These are phyloP conservation scores for Neostapfia colusana DNA, from an alignment of 176 grass and related monocot genomes.

Conservation along the genomic window DNA sequence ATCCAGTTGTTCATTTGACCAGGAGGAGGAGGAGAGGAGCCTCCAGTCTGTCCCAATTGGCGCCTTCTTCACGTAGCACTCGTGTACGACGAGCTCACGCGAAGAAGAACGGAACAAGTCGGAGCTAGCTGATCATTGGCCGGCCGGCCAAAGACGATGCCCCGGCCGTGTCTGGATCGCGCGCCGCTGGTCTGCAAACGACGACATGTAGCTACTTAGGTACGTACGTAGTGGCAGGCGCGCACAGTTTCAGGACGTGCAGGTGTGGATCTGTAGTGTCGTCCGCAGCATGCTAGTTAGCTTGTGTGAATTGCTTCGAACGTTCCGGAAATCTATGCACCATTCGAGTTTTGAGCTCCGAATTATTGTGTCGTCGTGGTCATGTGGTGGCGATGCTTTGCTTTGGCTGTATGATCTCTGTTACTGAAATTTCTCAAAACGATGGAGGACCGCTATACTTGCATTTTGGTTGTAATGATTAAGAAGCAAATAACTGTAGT, in stretches of 20 bases:
- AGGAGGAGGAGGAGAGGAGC: neutral
- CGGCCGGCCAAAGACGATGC: neutral
- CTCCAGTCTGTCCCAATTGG: slow-evolving; percentile 34
- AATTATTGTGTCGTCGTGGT: neutral
- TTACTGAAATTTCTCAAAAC: no score
- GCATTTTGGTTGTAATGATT: no score
- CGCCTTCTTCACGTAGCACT: neutral
- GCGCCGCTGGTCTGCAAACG: neutral
- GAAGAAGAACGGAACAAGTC: neutral
- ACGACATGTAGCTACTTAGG: neutral
- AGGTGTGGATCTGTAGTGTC: neutral
- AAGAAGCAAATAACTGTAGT: no score
- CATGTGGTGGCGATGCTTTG: no score
- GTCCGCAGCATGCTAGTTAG: neutral
- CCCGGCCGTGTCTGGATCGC: neutral
- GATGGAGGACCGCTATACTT: no score
- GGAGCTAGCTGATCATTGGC: neutral
- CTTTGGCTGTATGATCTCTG: no score
- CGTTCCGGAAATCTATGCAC: neutral
- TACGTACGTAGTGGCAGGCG: neutral
- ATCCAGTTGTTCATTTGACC: neutral
- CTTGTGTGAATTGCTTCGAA: neutral
- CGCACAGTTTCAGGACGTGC: neutral
- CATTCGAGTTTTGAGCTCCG: neutral
- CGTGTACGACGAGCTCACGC: neutral